A percentile compares a stretch with the other conserved stretches of the same genome.
Conservation (phyloP, 768 basidiomycete genomes). For the Ramaria sp. region DNA sequence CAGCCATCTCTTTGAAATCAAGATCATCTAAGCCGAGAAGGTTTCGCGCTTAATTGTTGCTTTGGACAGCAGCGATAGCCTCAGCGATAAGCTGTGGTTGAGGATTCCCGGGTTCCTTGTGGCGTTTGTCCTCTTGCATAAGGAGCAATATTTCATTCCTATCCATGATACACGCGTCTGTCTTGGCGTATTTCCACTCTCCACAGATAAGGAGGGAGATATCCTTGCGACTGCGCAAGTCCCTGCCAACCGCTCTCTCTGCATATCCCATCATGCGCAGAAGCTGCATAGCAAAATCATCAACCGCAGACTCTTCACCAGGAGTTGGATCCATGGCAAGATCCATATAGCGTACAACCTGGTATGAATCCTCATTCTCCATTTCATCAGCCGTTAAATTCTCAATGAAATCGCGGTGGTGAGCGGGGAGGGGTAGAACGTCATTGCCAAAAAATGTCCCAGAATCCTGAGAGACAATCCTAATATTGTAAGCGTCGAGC, state of each 20-base stretch:
- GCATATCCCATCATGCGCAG: slow-evolving; percentile 12
- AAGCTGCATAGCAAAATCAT: slow-evolving; percentile 16
- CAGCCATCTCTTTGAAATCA: slow-evolving; percentile 10
- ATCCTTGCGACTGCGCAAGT: slow-evolving; percentile 11
- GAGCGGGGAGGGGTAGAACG: neutral
- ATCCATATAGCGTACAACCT: slow-evolving; percentile 11
- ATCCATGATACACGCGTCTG: slow-evolving; percentile 13
- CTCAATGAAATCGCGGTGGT: slow-evolving; percentile 8
- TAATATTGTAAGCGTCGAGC: slow-evolving; percentile 20
- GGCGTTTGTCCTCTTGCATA: slow-evolving; percentile 15
- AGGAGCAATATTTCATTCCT: slow-evolving; percentile 8
- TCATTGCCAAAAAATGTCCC: slow-evolving; percentile 1
- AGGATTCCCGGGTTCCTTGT: slow-evolving; percentile 7
- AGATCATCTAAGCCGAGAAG: slow-evolving; percentile 6
- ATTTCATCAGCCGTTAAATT: neutral
- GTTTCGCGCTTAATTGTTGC: slow-evolving; percentile 11
- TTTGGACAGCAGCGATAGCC: slow-evolving; percentile 11
- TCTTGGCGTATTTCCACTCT: slow-evolving; percentile 9
- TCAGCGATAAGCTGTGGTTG: slow-evolving; percentile 14
- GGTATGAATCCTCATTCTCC: slow-evolving; percentile 2
- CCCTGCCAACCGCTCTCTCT: slow-evolving; percentile 9
- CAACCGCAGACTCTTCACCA: slow-evolving; percentile 18
- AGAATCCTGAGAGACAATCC: slow-evolving; percentile 6
- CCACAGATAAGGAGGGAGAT: slow-evolving; percentile 12
- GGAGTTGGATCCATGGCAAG: slow-evolving; percentile 15